Evolutionary conservation across 2,329 filamentous ascomycete genomes (phyloP), one percentile per base, ranked within the genome.

Genomic region (Talaromyces sp.): DNA sequence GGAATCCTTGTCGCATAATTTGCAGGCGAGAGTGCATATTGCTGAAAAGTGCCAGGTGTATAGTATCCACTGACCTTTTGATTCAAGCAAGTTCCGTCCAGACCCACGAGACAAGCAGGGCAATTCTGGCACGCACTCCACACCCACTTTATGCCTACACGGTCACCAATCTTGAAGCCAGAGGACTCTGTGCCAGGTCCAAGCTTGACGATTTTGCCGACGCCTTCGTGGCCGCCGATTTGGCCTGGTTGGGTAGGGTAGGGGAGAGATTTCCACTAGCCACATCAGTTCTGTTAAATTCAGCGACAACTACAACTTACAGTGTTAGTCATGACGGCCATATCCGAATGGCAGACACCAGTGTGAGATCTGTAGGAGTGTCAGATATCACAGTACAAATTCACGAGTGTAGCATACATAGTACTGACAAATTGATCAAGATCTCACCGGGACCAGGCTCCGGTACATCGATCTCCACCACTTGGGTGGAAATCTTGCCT

Each of bases 131-230:
- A 90, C 31, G 84, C 84, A 37, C 77, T 82, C 16, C 84, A 78
- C 66, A 89, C 78, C 87, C 87, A 90, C 75, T 91, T 91, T 73
- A 91, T 85, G 14, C 89, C 89, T 9, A 91, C 89, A 8, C 88
- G 82, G 69, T 90, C 85, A 5, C 88, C 88, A n/a, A 90, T 71
- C 70, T 88, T 88, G 41, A 90, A 78, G 5, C 81, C 82, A 1
- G 84, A 79, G 43, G 70, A 74, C 60, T 88, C 85, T 22, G 84
- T 81, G 8, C 85, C 86, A 0, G 87, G 80, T 0, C 89, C 89
- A 67, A 91, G 79, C 72, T 89, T 88, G 49, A 89, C 87, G 37
- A 91, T 80, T 61, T 83, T 84, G 49, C 87, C 87, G 1, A 90
- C 85, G 19, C 89, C 89, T 76, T 91, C 89, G 71, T 91, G 89